phyloP scores from a whole-genome alignment of 768 basidiomycete genomes.

The Boletus patriciae region DNA sequence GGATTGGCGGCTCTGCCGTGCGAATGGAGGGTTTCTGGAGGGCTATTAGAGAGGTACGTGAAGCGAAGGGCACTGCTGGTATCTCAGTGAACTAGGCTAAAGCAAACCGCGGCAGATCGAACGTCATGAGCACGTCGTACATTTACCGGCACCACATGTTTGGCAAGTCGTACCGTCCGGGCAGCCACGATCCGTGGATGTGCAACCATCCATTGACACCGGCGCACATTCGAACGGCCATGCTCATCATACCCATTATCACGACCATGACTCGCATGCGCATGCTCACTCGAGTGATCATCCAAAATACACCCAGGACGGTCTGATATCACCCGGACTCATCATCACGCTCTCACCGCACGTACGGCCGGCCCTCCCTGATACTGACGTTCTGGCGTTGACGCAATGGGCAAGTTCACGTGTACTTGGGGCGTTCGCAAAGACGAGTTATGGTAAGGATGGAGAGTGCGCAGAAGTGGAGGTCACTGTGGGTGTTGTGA shows the following conservation, averaged over 20 bases:
- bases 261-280: too few species aligned
- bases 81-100: not conserved
- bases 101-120: constrained; percentile 57
- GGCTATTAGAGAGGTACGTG: constrained; percentile 74
- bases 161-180: constrained; percentile 73
- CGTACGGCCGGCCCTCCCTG: constrained; percentile 62
- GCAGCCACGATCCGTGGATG: constrained; percentile 19
- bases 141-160: constrained; percentile 82
- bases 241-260: constrained; percentile 4
- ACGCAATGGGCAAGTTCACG: constrained; percentile 78
- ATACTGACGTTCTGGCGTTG: constrained; percentile 68
- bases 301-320: constrained; percentile 1
- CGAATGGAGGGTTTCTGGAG: constrained; percentile 82
- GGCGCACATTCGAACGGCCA: constrained; percentile 12
- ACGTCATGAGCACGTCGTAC: constrained; percentile 77
- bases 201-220: not conserved
- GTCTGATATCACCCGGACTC: constrained; percentile 40
- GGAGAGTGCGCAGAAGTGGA: constrained; percentile 47
- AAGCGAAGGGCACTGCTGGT: not conserved
- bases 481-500: constrained; percentile 73
- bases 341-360: constrained; percentile 82
- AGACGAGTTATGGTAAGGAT: constrained; percentile 30
- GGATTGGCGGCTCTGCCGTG: constrained; percentile 38
- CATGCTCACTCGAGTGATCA: constrained; percentile 3
- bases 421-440: constrained; percentile 52